phyloP scores from a whole-genome alignment of 1,284 basidiomycete species.

The Sphaerobolus stellatus region DNA sequence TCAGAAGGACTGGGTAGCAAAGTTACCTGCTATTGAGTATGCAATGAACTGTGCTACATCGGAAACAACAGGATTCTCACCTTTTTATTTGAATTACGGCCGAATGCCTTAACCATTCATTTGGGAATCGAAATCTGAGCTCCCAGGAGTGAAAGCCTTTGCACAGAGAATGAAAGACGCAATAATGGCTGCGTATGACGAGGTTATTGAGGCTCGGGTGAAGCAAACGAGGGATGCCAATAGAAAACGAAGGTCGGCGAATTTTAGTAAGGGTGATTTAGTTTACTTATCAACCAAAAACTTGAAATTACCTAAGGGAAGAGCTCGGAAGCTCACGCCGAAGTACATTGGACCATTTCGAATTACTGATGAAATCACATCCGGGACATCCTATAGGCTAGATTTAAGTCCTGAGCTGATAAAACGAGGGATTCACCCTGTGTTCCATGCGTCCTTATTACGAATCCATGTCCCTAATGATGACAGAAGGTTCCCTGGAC shows the following conservation, averaged over 20 bases:
- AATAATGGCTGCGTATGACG: conserved; percentile 27
- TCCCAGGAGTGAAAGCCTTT: conserved; percentile 26
- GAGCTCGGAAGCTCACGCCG: conserved; percentile 31
- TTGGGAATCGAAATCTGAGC: conserved; percentile 18
- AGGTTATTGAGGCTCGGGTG: conserved; percentile 27
- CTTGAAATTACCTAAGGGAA: conserved; percentile 29
- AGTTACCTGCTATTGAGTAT: conserved; percentile 24
- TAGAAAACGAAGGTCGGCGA: conserved; percentile 15
- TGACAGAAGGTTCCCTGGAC: conserved; percentile 19
- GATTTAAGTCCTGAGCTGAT: conserved; percentile 27
- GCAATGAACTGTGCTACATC: conserved; percentile 31
- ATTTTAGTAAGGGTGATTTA: conserved; percentile 25
- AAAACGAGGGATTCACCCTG: conserved; percentile 25
- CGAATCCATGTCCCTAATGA: conserved; percentile 24
- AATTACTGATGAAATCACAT: conserved; percentile 25
- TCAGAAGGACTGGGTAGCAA: conserved; percentile 23
- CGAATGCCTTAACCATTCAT: conserved; percentile 31
- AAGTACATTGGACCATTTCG: conserved; percentile 36
- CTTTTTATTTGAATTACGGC: conserved; percentile 38
- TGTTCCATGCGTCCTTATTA: conserved; percentile 32
- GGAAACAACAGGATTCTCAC: conserved; percentile 34
- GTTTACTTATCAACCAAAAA: conserved; percentile 39
- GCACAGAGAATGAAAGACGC: conserved; percentile 25
- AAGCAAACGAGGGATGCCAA: conserved; percentile 32
- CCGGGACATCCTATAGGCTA: conserved; percentile 26